These are phyloP conservation scores for Starmera stellimalicola DNA, from an alignment of 1,139 yeast species.

Conservation along the genomic window DNA sequence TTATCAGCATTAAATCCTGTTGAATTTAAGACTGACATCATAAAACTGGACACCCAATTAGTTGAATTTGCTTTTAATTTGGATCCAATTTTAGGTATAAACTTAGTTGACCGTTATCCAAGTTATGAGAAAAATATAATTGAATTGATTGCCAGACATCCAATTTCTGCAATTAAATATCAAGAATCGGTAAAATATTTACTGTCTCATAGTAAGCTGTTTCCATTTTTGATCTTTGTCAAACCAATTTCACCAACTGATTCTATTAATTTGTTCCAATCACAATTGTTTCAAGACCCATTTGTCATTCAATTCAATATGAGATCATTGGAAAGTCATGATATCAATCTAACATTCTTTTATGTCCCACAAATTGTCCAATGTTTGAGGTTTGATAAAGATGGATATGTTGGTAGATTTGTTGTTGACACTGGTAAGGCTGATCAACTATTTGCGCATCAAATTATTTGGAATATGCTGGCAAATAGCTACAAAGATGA, in stretches of 20 bases:
- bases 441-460: slow-evolving; percentile 90
- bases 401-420: slow-evolving; percentile 82
- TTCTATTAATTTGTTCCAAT: slow-evolving; percentile 76
- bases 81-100: slow-evolving; percentile 68
- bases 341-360: slow-evolving; percentile 82
- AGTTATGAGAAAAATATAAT: slow-evolving; percentile 36
- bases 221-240: slow-evolving; percentile 25
- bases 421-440: slow-evolving; percentile 89
- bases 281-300: slow-evolving; percentile 62
- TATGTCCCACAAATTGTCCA: slow-evolving; percentile 98
- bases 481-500: slow-evolving; percentile 92
- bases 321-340: slow-evolving; percentile 83
- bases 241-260: slow-evolving; percentile 74
- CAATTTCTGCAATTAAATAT: slow-evolving; percentile 50
- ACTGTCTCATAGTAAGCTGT: slow-evolving; percentile 31
- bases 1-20: slow-evolving; percentile 53
- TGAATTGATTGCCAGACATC: slow-evolving; percentile 41
- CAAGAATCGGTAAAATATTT: slow-evolving; percentile 59
- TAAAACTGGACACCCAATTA: slow-evolving; percentile 18
- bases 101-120: slow-evolving; percentile 53
- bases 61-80: slow-evolving; percentile 49
- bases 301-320: slow-evolving; percentile 76
- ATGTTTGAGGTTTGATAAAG: slow-evolving; percentile 67
- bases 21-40: slow-evolving; percentile 21
- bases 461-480: slow-evolving; percentile 95